phyloP scores from a whole-genome alignment of 495 filamentous ascomycete genomes.

The Podospora fimiseda region DNA sequence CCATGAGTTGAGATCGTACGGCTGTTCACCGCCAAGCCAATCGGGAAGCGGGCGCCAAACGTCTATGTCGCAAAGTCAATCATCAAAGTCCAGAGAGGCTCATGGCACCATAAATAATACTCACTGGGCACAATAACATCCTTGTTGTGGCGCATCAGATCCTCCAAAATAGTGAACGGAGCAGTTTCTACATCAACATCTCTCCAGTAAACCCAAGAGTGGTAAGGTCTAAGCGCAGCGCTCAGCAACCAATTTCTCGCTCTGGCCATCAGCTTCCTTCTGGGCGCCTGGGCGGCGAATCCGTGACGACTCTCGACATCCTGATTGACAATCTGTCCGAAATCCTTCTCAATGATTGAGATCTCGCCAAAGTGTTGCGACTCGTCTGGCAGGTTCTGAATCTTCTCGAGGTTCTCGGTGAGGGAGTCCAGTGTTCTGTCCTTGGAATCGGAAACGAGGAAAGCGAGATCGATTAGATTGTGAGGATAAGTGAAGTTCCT shows the following conservation, averaged over 20 bases:
- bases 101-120: no score
- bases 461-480: constrained; percentile 90
- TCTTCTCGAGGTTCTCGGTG: constrained; percentile 61
- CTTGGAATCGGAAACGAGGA: constrained; percentile 95
- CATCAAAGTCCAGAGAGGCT: constrained; percentile 1
- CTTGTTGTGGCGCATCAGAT: constrained; percentile 98
- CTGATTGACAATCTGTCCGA: constrained; percentile 96
- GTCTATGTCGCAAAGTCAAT: constrained; percentile 49
- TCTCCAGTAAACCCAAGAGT: constrained; percentile 99
- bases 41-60: constrained; percentile 98
- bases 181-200: constrained; percentile 98
- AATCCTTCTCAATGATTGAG: constrained; percentile 97
- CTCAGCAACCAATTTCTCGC: constrained; percentile 96
- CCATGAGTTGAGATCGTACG: constrained; percentile 98
- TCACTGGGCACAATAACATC: constrained; percentile 98
- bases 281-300: constrained; percentile 89
- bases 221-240: constrained; percentile 86
- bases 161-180: constrained; percentile 91
- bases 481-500: constrained; percentile 97
- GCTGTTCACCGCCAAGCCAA: constrained; percentile 98
- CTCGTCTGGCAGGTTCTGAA: constrained; percentile 75
- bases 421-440: constrained; percentile 80
- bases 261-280: constrained; percentile 96
- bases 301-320: constrained; percentile 97
- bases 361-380: constrained; percentile 90